Evolutionary conservation across 495 filamentous ascomycete species (phyloP).

Genomic region (Cercophora scortea): DNA sequence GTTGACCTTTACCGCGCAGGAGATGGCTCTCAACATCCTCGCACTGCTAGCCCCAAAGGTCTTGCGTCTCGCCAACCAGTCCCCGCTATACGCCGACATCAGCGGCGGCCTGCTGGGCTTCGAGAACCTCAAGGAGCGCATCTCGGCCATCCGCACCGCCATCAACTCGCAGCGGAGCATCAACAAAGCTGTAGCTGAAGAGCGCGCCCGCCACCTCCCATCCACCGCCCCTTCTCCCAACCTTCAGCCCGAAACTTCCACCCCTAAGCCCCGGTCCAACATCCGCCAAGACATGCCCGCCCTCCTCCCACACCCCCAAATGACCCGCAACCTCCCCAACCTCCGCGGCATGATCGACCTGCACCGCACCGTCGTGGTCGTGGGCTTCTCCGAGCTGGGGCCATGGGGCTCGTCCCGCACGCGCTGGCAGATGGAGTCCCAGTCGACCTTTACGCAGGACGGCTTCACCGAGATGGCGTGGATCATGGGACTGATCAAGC

Average conservation of each 20-base stretch:
- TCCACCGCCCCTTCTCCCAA: not conserved
- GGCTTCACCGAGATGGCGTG: constrained; percentile 96
- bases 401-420: constrained; percentile 92
- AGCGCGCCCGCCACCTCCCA: constrained; percentile 59
- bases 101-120: constrained; percentile 90
- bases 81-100: constrained; percentile 86
- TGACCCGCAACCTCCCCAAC: not conserved
- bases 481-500: constrained; percentile 95
- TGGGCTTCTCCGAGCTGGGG: constrained; percentile 84
- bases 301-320: not conserved
- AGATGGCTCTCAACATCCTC: constrained; percentile 94
- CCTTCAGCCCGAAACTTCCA: not conserved
- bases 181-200: constrained; percentile 35
- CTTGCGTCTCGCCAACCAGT: constrained; percentile 78
- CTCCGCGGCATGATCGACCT: constrained; percentile 67
- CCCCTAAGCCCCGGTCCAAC: not conserved
- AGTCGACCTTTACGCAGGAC: constrained; percentile 82
- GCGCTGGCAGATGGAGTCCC: constrained; percentile 92
- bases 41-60: constrained; percentile 83
- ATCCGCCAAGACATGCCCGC: not conserved
- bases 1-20: constrained; percentile 87
- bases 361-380: constrained; percentile 87
- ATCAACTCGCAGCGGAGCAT: constrained; percentile 61
- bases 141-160: constrained; percentile 16
- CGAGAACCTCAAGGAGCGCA: constrained; percentile 82